Conservation (phyloP, 352 stramenopile species). For the Globisporangium ultimum region DNA sequence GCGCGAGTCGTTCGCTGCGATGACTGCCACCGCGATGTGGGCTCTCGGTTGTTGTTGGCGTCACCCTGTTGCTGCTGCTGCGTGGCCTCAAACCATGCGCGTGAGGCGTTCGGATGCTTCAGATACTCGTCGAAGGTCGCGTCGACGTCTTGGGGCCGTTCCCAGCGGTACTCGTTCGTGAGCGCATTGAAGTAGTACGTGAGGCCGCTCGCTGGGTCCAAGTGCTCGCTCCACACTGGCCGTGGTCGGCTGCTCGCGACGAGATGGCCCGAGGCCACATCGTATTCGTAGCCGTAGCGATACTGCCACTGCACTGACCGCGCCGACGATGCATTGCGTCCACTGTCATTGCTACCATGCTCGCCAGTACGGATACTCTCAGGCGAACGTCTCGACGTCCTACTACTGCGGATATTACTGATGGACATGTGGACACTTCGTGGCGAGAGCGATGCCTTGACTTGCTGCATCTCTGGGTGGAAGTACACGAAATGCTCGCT, state of each 20-base stretch:
- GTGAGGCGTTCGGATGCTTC: constrained; percentile 36
- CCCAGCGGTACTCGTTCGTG: constrained; percentile 77
- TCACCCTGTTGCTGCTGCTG: constrained; percentile 12
- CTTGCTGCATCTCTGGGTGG: constrained; percentile 38
- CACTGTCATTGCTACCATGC: not conserved
- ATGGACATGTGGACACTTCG: constrained; percentile 41
- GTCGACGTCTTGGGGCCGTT: constrained; percentile 62
- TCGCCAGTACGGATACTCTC: constrained; percentile 16
- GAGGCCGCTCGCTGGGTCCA: constrained; percentile 38
- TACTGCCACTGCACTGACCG: constrained; percentile 73
- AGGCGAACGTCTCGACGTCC: constrained; percentile 19
- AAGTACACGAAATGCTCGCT: constrained; percentile 73
- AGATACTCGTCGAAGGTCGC: constrained; percentile 45
- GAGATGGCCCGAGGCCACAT: constrained; percentile 27
- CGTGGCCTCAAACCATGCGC: constrained; percentile 59
- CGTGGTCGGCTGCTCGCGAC: constrained; percentile 24
- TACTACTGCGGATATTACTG: constrained; percentile 11
- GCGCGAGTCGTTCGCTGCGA: constrained; percentile 22
- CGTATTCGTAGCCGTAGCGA: constrained; percentile 69
- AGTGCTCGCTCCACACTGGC: constrained; percentile 65
- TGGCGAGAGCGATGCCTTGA: constrained; percentile 58
- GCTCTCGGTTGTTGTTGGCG: constrained; percentile 6
- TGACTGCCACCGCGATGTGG: constrained; percentile 26
- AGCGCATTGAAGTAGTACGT: constrained; percentile 73
- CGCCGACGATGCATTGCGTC: constrained; percentile 1